A percentile compares a stretch with the other conserved stretches of the same genome.
Evolutionary conservation across 1,139 yeast genomes (phyloP).

Genomic region (Meyerozyma athensensis): DNA sequence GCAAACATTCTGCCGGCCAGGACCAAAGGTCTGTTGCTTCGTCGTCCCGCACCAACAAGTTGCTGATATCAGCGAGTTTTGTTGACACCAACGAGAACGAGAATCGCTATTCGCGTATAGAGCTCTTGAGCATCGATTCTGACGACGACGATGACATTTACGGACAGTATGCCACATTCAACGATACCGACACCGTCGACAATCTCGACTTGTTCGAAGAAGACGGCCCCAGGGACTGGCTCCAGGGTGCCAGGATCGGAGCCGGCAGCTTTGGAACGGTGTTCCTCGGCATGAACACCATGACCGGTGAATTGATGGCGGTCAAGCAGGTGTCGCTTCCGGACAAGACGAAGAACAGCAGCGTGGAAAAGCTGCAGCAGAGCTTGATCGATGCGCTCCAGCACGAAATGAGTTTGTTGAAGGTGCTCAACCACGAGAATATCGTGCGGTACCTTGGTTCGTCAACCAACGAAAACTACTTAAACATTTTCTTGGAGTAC

Average conservation of each 20-base stretch:
- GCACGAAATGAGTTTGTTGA: constrained; percentile 75
- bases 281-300: constrained; percentile 84
- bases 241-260: constrained; percentile 89
- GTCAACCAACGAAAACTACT: constrained; percentile 59
- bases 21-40: constrained; percentile 13
- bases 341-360: constrained; percentile 21
- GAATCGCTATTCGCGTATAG: constrained; percentile 46
- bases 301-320: constrained; percentile 95
- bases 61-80: constrained; percentile 30
- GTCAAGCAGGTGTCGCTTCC: constrained; percentile 87
- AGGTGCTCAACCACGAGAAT: constrained; percentile 83
- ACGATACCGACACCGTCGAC: constrained; percentile 1
- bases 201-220: constrained; percentile 18
- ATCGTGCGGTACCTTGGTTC: constrained; percentile 90
- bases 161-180: constrained; percentile 11
- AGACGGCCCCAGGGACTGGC: constrained; percentile 72
- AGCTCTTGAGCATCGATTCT: constrained; percentile 40
- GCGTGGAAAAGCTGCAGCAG: constrained; percentile 41
- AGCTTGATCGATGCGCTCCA: constrained; percentile 78
- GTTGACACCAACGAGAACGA: constrained; percentile 20
- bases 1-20: constrained; percentile 13
- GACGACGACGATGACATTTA: constrained; percentile 38
- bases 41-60: constrained; percentile 2
- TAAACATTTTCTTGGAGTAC: constrained; percentile 87
- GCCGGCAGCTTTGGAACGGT: constrained; percentile 95